These are phyloP conservation scores for Stagonosporopsis rhizophila DNA, from an alignment of 2,329 filamentous ascomycete species.

Conservation along the genomic window DNA sequence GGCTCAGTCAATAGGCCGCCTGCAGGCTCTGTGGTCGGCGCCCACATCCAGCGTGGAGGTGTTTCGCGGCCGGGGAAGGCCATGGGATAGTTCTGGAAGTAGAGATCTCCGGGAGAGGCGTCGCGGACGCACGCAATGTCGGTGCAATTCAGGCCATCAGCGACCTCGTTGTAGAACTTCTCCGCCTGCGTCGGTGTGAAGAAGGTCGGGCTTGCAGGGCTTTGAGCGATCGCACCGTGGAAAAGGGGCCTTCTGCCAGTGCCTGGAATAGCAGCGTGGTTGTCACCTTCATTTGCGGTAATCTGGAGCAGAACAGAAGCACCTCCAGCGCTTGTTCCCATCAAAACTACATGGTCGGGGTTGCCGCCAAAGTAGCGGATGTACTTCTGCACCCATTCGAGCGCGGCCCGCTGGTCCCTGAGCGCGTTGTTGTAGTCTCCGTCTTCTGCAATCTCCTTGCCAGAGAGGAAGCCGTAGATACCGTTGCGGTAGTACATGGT, in stretches of 20 bases:
- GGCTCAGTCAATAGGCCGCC: conserved; percentile 42
- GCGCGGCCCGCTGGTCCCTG: conserved; percentile 48
- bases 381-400: conserved; percentile 53
- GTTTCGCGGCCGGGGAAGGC: conserved; percentile 39
- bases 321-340: conserved; percentile 48
- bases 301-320: conserved; percentile 42
- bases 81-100: conserved; percentile 47
- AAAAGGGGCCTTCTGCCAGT: conserved; percentile 39
- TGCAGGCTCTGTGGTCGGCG: conserved; percentile 39
- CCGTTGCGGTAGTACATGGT: conserved; percentile 48
- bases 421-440: conserved; percentile 48
- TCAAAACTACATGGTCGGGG: conserved; percentile 56
- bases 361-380: conserved; percentile 56
- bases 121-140: conserved; percentile 40
- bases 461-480: conserved; percentile 56
- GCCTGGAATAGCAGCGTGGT: conserved; percentile 35
- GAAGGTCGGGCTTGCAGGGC: conserved; percentile 43
- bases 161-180: conserved; percentile 43
- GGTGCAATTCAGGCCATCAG: conserved; percentile 40
- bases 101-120: conserved; percentile 37
- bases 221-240: conserved; percentile 43
- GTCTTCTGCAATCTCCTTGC: conserved; percentile 48
- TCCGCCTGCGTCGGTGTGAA: conserved; percentile 41
- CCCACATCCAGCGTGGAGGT: conserved; percentile 47
- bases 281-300: conserved; percentile 41